phyloP scores from a whole-genome alignment of 768 basidiomycete species.

The Tephrocybe sp. region DNA sequence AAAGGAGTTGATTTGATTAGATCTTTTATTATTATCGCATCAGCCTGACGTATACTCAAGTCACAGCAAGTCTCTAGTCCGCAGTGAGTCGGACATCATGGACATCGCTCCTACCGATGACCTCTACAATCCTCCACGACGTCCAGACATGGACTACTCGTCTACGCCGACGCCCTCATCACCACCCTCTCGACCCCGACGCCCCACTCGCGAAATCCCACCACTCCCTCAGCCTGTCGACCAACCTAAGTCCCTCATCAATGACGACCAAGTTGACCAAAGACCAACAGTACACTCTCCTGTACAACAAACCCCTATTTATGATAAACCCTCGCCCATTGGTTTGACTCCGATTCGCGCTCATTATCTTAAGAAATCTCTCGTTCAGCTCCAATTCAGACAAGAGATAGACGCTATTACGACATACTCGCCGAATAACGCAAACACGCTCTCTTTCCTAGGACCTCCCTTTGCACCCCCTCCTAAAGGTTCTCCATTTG shows the following conservation, averaged over 20 bases:
- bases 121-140: background rate
- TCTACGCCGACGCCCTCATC: background rate
- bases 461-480: constrained; percentile 84
- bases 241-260: constrained; percentile 5
- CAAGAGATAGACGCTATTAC: constrained; percentile 75
- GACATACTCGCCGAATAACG: constrained; percentile 41
- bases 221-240: constrained; percentile 8
- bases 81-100: constrained; percentile 7
- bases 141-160: constrained; percentile 5
- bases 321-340: constrained; percentile 5
- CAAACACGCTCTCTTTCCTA: constrained; percentile 80
- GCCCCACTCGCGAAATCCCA: constrained; percentile 19
- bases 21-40: constrained; percentile 10
- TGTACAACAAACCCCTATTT: background rate
- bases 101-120: constrained; percentile 4
- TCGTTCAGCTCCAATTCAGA: constrained; percentile 83
- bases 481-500: constrained; percentile 51
- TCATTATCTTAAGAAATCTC: constrained; percentile 97
- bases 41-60: constrained; percentile 12
- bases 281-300: background rate
- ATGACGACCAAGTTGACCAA: background rate
- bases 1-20: constrained; percentile 9
- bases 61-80: constrained; percentile 1
- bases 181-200: constrained; percentile 10
- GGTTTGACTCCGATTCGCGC: constrained; percentile 85